phyloP scores from a whole-genome alignment of 805 yeast genomes.

The Zygotorulaspora danielsina region DNA sequence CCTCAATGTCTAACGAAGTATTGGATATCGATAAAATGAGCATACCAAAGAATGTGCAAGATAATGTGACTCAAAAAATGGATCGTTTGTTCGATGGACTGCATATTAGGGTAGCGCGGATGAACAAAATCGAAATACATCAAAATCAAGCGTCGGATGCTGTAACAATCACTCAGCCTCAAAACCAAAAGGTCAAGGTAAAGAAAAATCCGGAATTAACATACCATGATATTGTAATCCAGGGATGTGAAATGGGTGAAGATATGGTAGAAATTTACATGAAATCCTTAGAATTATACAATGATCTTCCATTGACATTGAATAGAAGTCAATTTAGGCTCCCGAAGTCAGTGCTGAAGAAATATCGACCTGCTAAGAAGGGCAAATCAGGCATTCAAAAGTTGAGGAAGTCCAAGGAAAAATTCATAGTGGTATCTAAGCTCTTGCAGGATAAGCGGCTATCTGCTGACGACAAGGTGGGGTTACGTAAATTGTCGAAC shows the following conservation, averaged over 20 bases:
- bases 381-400: conserved; percentile 9
- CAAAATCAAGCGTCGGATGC: conserved; percentile 14
- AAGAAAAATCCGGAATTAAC: conserved; percentile 19
- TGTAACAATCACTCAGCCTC: conserved; percentile 13
- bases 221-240: conserved; percentile 29
- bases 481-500: conserved; percentile 11
- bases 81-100: conserved; percentile 29
- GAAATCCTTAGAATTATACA: conserved; percentile 32
- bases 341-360: conserved; percentile 24
- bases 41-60: conserved; percentile 21
- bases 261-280: conserved; percentile 31
- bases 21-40: conserved; percentile 27
- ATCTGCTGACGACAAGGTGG: conserved; percentile 16
- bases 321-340: conserved; percentile 24
- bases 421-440: conserved; percentile 18
- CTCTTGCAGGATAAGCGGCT: conserved; percentile 20
- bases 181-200: conserved; percentile 9
- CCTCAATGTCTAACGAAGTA: conserved; percentile 12
- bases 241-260: conserved; percentile 33
- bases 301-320: conserved; percentile 30
- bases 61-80: conserved; percentile 23
- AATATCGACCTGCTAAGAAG: conserved; percentile 15
- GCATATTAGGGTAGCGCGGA: conserved; percentile 26
- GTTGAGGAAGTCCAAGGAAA: conserved; percentile 10
- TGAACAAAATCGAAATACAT: conserved; percentile 21